Evolutionary conservation across 257 asterid species (phyloP).

Genomic region (Penstemon eatonii): DNA sequence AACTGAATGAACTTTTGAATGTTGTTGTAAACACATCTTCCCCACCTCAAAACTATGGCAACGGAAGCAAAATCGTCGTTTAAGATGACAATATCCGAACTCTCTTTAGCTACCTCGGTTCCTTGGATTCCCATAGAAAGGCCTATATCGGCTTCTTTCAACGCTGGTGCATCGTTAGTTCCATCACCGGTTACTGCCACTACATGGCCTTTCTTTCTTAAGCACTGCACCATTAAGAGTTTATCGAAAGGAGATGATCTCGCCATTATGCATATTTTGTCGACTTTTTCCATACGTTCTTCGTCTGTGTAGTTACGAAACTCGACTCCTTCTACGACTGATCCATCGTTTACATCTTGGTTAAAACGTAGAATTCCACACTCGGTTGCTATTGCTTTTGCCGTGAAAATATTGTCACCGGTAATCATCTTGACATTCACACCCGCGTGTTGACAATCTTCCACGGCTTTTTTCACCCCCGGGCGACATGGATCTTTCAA

Average conservation of each 20-base stretch:
- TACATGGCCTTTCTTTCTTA: conserved; percentile 57
- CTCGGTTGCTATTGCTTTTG: conserved; percentile 74
- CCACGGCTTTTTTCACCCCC: conserved; percentile 63
- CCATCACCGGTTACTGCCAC: conserved; percentile 84
- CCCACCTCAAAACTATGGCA: conserved; percentile 53
- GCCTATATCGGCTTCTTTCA: conserved; percentile 72
- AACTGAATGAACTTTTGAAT: conserved; percentile 71
- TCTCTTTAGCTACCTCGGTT: conserved; percentile 71
- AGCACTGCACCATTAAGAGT: conserved; percentile 74
- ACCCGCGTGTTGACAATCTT: conserved; percentile 64
- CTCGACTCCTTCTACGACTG: conserved; percentile 63
- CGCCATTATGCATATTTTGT: conserved; percentile 56
- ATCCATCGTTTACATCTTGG: conserved; percentile 24
- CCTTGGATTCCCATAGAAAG: conserved; percentile 76
- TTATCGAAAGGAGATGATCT: conserved; percentile 78
- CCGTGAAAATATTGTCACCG: conserved; percentile 79
- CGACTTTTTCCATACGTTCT: conserved; percentile 60
- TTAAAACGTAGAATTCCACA: conserved; percentile 58
- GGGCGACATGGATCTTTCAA: conserved; percentile 79
- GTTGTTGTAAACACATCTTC: conserved; percentile 60
- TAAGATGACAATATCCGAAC: conserved; percentile 70
- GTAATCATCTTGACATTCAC: conserved; percentile 77
- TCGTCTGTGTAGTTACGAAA: conserved; percentile 59
- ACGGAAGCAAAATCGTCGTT: conserved; percentile 66
- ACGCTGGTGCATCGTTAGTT: conserved; percentile 73